Evolutionary conservation across 129 eudicot genomes (phyloP).

Genomic region (Pulicaria dysenterica): DNA sequence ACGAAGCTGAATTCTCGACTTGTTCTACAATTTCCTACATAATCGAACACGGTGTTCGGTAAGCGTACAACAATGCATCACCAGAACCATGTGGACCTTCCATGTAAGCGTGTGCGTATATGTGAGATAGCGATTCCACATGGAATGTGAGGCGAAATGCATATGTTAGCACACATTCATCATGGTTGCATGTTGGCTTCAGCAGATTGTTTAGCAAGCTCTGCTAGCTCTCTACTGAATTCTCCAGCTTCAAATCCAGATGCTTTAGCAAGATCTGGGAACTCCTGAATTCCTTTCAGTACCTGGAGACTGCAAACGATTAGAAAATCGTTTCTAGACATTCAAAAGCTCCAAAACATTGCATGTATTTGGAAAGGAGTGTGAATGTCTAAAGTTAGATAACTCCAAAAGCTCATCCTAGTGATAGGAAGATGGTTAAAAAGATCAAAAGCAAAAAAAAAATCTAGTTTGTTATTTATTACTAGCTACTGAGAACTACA

Average conservation of each 20-base stretch:
- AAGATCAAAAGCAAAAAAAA: too few relatives aligned
- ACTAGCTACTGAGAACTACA: too few relatives aligned
- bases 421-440: not conserved
- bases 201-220: conserved; percentile 37
- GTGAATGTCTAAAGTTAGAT: not conserved
- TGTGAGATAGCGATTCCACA: conserved; percentile 24
- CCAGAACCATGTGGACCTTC: not conserved
- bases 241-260: conserved; percentile 65
- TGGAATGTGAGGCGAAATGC: not conserved
- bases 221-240: conserved; percentile 34
- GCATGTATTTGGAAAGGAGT: not conserved
- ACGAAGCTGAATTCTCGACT: conserved; percentile 1
- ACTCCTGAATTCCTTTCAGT: conserved; percentile 55
- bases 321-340: not conserved
- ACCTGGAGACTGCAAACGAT: conserved; percentile 48
- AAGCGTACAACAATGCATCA: conserved; percentile 5
- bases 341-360: not conserved
- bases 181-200: conserved; percentile 37
- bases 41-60: not conserved
- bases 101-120: not conserved
- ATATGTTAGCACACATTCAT: not conserved
- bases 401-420: not conserved
- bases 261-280: conserved; percentile 68
- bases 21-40: not conserved
- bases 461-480: too few relatives aligned